A percentile compares a stretch with the other conserved stretches of the same genome.
Evolutionary conservation across 2,329 filamentous ascomycete genomes (phyloP).

Genomic region (Ophiostoma sp.): DNA sequence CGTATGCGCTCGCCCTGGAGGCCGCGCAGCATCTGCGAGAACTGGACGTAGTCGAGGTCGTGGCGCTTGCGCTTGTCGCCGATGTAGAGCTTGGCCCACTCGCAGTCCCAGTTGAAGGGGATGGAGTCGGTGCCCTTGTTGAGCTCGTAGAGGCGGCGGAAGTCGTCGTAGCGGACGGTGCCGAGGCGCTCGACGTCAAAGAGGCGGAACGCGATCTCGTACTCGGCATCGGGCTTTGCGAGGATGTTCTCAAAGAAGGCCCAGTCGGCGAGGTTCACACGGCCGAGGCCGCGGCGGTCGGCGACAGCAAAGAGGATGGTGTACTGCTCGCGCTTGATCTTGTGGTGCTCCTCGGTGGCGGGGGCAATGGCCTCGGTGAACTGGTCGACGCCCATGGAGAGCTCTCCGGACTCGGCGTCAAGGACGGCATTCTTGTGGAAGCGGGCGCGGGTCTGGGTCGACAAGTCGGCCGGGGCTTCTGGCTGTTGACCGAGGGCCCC

Average conservation of each 20-base stretch:
- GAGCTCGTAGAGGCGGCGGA: slow-evolving; percentile 76
- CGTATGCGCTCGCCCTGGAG: slow-evolving; percentile 93
- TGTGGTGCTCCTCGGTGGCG: slow-evolving; percentile 84
- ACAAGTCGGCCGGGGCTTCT: slow-evolving; percentile 48
- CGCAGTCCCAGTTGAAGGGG: slow-evolving; percentile 93
- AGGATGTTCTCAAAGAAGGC: slow-evolving; percentile 90
- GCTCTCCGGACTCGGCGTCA: slow-evolving; percentile 69
- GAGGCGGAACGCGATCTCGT: slow-evolving; percentile 95
- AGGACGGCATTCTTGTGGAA: slow-evolving; percentile 73
- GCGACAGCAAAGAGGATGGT: slow-evolving; percentile 87
- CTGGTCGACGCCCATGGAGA: slow-evolving; percentile 74
- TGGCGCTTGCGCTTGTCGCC: slow-evolving; percentile 83
- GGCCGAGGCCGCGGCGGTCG: slow-evolving; percentile 68
- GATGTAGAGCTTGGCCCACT: slow-evolving; percentile 93
- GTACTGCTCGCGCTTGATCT: slow-evolving; percentile 95
- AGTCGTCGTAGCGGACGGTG: slow-evolving; percentile 81
- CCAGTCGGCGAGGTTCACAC: slow-evolving; percentile 79
- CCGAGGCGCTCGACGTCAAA: slow-evolving; percentile 85
- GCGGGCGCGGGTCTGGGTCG: slow-evolving; percentile 65
- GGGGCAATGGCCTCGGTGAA: slow-evolving; percentile 91
- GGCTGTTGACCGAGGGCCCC: slow-evolving; percentile 61
- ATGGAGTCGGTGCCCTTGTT: slow-evolving; percentile 83
- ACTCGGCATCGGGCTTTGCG: slow-evolving; percentile 91
- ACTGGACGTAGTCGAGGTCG: slow-evolving; percentile 90
- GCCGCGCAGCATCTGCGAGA: slow-evolving; percentile 95